These are phyloP conservation scores for Nakazawaea wyomingensis DNA, from an alignment of 805 yeast species.

Conservation along the genomic window DNA sequence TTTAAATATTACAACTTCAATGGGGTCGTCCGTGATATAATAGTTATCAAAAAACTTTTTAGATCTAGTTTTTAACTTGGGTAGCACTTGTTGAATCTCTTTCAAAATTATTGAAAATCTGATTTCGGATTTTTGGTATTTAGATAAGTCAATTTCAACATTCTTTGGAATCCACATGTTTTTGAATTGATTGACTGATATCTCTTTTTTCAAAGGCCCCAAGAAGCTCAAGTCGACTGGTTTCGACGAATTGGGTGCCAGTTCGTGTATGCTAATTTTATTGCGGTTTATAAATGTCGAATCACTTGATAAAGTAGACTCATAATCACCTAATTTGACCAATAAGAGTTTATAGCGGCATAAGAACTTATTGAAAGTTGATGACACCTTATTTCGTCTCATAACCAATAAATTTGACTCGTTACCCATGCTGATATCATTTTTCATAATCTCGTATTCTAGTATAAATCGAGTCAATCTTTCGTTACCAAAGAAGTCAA, in stretches of 20 bases:
- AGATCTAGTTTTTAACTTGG: conserved; percentile 35
- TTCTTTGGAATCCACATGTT: conserved; percentile 16
- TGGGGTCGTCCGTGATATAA: conserved; percentile 39
- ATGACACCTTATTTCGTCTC: conserved; percentile 6
- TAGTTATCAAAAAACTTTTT: conserved; percentile 48
- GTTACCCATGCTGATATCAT: conserved; percentile 22
- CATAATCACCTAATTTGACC: conserved; percentile 3
- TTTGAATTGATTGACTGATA: conserved; percentile 22
- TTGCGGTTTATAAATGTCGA: conserved; percentile 7
- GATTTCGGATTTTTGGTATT: conserved; percentile 12
- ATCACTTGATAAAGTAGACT: neutral
- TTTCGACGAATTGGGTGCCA: neutral
- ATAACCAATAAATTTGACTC: conserved; percentile 9
- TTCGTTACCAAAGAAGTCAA: conserved; percentile 40
- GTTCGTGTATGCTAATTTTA: conserved; percentile 5
- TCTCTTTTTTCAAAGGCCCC: conserved; percentile 27
- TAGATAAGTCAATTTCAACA: conserved; percentile 12
- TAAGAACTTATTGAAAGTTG: neutral
- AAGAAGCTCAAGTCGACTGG: conserved; percentile 26
- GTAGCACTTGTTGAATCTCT: conserved; percentile 23
- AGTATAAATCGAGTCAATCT: conserved; percentile 50
- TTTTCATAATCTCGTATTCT: conserved; percentile 52
- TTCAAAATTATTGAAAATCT: conserved; percentile 14
- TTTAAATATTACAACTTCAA: conserved; percentile 38
- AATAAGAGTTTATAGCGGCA: conserved; percentile 6